A percentile compares a stretch with the other conserved stretches of the same genome.
Conservation (phyloP, 2,329 filamentous ascomycete genomes). For the Samsoniella hepiali region DNA sequence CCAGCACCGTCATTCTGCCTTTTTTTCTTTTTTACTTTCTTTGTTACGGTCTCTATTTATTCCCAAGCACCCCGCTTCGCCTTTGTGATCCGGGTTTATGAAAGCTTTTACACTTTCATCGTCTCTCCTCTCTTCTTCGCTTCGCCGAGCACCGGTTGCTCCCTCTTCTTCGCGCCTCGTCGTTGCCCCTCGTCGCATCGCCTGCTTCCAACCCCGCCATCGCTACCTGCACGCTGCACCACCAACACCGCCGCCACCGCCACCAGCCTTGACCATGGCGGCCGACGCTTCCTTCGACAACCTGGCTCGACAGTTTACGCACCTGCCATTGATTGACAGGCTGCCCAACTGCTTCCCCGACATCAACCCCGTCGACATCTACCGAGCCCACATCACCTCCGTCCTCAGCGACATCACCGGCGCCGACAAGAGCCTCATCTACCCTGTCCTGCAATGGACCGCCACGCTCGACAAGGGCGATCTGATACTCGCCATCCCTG, state of each 20-base stretch:
- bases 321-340: constrained; percentile 18
- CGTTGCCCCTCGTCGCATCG: constrained; percentile 5
- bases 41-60: neutral
- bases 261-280: constrained; percentile 16
- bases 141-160: constrained; percentile 20
- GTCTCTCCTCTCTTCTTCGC: constrained; percentile 16
- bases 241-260: neutral
- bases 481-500: constrained; percentile 72
- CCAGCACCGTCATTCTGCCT: neutral
- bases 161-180: constrained; percentile 7
- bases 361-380: constrained; percentile 21
- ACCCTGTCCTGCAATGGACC: constrained; percentile 75
- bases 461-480: constrained; percentile 78
- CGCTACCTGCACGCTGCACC: constrained; percentile 4
- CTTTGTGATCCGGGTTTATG: constrained; percentile 18
- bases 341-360: constrained; percentile 20
- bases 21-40: neutral
- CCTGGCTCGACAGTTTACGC: constrained; percentile 16
- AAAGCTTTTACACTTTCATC: neutral
- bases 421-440: constrained; percentile 51
- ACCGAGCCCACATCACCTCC: constrained; percentile 31
- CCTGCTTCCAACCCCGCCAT: constrained; percentile 15
- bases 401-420: constrained; percentile 28
- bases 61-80: neutral
- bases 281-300: constrained; percentile 18